A percentile compares a stretch with the other conserved stretches of the same genome.
These are phyloP conservation scores for Ustilago nuda DNA, from an alignment of 1,284 basidiomycete genomes.

Conservation along the genomic window DNA sequence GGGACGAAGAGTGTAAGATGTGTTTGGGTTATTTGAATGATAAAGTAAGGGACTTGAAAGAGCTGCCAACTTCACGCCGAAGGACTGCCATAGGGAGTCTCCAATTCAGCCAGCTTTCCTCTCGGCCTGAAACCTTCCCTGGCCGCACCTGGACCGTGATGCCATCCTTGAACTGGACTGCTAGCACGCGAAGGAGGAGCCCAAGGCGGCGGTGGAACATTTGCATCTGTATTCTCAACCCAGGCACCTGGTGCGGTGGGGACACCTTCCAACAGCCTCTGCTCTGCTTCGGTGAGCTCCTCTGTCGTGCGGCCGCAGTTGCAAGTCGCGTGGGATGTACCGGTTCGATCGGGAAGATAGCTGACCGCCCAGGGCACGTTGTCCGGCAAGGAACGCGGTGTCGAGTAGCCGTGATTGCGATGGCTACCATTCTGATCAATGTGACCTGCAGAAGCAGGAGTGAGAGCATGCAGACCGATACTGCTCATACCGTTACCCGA, in stretches of 20 bases:
- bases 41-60: not conserved
- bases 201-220: slow-evolving; percentile 60
- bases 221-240: slow-evolving; percentile 48
- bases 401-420: slow-evolving; percentile 42
- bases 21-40: not conserved
- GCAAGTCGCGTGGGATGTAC: slow-evolving; percentile 62
- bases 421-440: slow-evolving; percentile 49
- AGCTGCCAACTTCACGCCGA: slow-evolving; percentile 1
- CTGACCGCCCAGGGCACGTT: slow-evolving; percentile 64
- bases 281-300: slow-evolving; percentile 62
- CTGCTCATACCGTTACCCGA: slow-evolving; percentile 40
- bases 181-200: slow-evolving; percentile 59
- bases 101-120: slow-evolving; percentile 48
- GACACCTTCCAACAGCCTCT: slow-evolving; percentile 61
- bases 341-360: slow-evolving; percentile 61
- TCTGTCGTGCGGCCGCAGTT: slow-evolving; percentile 64
- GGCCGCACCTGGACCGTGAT: slow-evolving; percentile 23
- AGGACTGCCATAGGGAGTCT: slow-evolving; percentile 43
- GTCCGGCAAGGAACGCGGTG: slow-evolving; percentile 57
- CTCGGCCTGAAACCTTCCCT: slow-evolving; percentile 47
- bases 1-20: not conserved
- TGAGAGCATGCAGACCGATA: slow-evolving; percentile 49
- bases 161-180: slow-evolving; percentile 53
- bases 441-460: slow-evolving; percentile 47
- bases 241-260: slow-evolving; percentile 66